phyloP scores from a whole-genome alignment of 2,329 filamentous ascomycete species.

The Diaporthe sp. region DNA sequence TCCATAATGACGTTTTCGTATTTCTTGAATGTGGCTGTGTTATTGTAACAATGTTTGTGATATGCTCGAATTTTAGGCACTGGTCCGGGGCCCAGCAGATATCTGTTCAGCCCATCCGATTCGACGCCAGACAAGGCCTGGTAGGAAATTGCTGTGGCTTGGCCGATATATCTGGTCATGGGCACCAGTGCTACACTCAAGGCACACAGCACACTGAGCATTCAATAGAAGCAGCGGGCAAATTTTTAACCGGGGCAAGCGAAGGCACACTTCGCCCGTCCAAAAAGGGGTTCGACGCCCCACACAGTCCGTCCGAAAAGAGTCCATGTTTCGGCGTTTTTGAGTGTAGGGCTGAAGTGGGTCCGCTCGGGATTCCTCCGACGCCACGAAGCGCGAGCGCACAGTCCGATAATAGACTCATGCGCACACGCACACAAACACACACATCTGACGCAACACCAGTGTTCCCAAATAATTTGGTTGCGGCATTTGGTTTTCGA shows the following conservation, averaged over 20 bases:
- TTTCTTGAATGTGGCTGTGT: no score
- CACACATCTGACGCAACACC: background rate
- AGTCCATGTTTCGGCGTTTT: background rate
- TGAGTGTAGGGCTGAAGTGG: conserved; percentile 11
- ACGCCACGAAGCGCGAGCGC: background rate
- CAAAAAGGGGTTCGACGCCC: background rate
- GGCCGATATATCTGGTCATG: no score
- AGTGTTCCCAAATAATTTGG: background rate
- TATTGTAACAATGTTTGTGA: no score
- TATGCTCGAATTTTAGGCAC: no score
- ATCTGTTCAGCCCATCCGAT: background rate
- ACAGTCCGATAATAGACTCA: background rate
- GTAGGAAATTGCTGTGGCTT: no score
- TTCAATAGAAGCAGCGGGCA: background rate
- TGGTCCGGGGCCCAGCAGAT: background rate
- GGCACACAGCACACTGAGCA: background rate
- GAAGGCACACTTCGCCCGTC: background rate
- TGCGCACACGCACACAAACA: background rate
- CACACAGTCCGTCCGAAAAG: background rate
- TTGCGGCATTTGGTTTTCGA: fast-evolving
- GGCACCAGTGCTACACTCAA: background rate
- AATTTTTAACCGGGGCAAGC: background rate
- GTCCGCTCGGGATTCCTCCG: background rate
- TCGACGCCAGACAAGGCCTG: background rate
- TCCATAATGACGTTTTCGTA: no score